These are phyloP conservation scores for Dacryopinax primogenitus DNA, from an alignment of 768 basidiomycete genomes.

Conservation along the genomic window DNA sequence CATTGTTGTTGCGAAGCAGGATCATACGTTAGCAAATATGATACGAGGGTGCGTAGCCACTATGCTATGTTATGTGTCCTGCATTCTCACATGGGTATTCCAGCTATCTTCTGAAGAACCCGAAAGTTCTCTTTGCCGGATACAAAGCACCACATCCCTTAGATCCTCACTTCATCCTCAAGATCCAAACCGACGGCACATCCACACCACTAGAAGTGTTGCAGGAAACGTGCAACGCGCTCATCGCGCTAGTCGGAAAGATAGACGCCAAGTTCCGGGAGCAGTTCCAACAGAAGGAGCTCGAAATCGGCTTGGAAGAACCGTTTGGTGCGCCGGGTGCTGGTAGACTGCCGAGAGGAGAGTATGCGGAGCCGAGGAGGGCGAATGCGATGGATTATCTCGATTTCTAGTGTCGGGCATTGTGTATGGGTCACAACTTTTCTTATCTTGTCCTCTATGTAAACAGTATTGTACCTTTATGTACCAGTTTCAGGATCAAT, in stretches of 20 bases:
- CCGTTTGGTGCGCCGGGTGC: background rate
- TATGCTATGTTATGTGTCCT: background rate
- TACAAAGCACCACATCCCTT: constrained; percentile 97
- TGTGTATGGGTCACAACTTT: background rate
- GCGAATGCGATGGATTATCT: background rate
- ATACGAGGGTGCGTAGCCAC: constrained; percentile 65
- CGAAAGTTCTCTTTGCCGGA: constrained; percentile 84
- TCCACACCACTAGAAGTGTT: constrained; percentile 70
- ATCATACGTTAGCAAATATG: constrained; percentile 94
- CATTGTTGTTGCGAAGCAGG: constrained; percentile 87
- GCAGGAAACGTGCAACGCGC: constrained; percentile 67
- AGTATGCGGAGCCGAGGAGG: background rate
- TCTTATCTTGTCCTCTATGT: background rate
- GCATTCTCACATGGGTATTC: background rate
- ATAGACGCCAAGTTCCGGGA: constrained; percentile 28
- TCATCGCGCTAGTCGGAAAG: constrained; percentile 48
- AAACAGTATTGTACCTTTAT: background rate
- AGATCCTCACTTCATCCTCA: constrained; percentile 86
- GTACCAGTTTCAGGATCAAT: background rate
- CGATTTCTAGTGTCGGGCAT: background rate
- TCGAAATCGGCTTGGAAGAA: constrained; percentile 13
- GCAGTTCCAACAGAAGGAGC: constrained; percentile 23
- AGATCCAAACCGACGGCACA: constrained; percentile 87
- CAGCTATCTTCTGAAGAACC: constrained; percentile 83
- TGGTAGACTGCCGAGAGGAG: background rate